Evolutionary conservation across 768 basidiomycete genomes (phyloP).

Genomic region (Lactarius hengduanensis): DNA sequence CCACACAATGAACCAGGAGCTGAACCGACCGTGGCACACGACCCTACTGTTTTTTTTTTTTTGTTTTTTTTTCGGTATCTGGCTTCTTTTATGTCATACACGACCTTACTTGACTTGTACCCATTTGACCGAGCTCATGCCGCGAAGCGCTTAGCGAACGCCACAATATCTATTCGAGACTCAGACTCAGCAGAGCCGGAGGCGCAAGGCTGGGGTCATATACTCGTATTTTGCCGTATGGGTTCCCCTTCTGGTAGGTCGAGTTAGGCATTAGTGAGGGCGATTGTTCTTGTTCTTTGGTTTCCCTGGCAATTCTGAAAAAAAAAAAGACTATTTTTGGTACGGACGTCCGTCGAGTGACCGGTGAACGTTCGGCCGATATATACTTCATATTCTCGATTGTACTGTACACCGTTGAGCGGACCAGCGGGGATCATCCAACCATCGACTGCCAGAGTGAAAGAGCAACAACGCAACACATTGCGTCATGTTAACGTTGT

Average conservation of each 20-base stretch:
- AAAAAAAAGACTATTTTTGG: background rate
- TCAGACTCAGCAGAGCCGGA: background rate
- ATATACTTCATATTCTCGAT: background rate
- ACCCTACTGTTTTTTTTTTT: too few relatives aligned
- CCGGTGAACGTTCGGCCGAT: background rate
- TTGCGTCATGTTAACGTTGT: background rate
- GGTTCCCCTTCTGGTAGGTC: background rate
- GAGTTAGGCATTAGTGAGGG: background rate
- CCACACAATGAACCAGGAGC: background rate
- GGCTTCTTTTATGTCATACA: too few relatives aligned
- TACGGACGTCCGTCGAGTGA: background rate
- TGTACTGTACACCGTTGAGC: background rate
- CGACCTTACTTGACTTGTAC: background rate
- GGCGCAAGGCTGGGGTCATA: background rate
- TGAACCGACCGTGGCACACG: background rate
- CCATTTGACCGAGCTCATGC: background rate
- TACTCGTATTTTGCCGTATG: background rate
- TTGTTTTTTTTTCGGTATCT: too few relatives aligned
- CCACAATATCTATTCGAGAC: background rate
- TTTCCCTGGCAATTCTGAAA: background rate
- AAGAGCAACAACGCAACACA: background rate
- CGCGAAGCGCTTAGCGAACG: conserved; percentile 2
- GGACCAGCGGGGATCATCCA: background rate
- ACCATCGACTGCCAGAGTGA: background rate
- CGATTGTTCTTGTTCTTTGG: background rate